Conservation (phyloP, 768 basidiomycete genomes). For the Leccinellum albellum region DNA sequence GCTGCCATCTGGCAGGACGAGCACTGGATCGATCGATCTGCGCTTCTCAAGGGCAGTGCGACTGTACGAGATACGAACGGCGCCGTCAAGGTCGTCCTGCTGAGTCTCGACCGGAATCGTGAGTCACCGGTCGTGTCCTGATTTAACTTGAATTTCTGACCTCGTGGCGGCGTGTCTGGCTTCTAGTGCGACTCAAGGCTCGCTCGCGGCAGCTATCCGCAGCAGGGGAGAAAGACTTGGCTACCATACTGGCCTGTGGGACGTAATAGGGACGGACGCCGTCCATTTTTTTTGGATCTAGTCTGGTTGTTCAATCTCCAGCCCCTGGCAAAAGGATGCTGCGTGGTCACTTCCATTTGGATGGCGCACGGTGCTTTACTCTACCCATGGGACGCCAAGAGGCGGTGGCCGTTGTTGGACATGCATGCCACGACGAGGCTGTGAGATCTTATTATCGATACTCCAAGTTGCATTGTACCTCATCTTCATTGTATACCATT, state of each 20-base stretch:
- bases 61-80: conserved; percentile 36
- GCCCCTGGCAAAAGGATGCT: background rate
- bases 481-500: conserved; percentile 19
- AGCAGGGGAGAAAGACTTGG: conserved; percentile 83
- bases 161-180: conserved; percentile 2
- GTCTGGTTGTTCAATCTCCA: background rate
- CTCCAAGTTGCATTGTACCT: conserved; percentile 24
- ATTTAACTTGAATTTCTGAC: conserved; percentile 10
- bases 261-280: conserved; percentile 14
- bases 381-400: conserved; percentile 30
- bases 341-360: background rate
- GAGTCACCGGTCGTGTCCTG: conserved; percentile 33
- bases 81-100: conserved; percentile 79
- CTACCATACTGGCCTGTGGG: conserved; percentile 51
- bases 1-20: conserved; percentile 92
- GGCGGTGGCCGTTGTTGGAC: conserved; percentile 5
- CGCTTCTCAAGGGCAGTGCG: conserved; percentile 49
- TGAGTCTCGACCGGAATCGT: conserved; percentile 92
- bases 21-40: conserved; percentile 85
- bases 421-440: conserved; percentile 3
- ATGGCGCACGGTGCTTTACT: background rate
- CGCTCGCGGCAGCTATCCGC: conserved; percentile 82
- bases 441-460: conserved; percentile 2
- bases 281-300: background rate
- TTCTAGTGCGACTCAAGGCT: conserved; percentile 84